These are phyloP conservation scores for Sphagnum contortum DNA, from an alignment of 225 moss, liverwort and hornwort genomes.

Conservation along the genomic window DNA sequence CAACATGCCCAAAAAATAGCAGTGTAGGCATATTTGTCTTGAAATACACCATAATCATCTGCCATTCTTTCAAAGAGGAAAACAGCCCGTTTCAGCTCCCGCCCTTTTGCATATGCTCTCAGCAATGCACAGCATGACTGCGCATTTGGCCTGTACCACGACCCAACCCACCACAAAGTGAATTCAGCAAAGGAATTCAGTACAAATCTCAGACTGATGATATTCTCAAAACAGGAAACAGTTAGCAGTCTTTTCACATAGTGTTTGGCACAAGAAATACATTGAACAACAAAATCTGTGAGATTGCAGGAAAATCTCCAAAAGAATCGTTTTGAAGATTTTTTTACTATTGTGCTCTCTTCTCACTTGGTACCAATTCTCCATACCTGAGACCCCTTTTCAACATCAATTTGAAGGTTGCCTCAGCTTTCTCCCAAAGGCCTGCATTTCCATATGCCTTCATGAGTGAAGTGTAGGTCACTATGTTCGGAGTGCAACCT, in stretches of 20 bases:
- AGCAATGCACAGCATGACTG: slow-evolving; percentile 51
- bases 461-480: slow-evolving; percentile 47
- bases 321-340: too few relatives aligned
- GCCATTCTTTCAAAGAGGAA: slow-evolving; percentile 38
- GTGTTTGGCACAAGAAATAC: too few relatives aligned
- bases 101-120: slow-evolving; percentile 48
- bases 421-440: slow-evolving; percentile 44
- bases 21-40: slow-evolving; percentile 47
- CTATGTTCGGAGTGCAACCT: slow-evolving; percentile 44
- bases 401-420: slow-evolving; percentile 35
- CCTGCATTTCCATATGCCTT: slow-evolving; percentile 47
- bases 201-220: too few relatives aligned
- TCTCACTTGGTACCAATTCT: too few relatives aligned
- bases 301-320: too few relatives aligned
- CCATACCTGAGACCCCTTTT: slow-evolving; percentile 30
- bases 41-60: slow-evolving; percentile 20
- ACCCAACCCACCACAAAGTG: too few relatives aligned
- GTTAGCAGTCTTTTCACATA: too few relatives aligned
- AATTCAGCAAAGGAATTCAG: too few relatives aligned
- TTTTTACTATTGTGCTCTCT: too few relatives aligned
- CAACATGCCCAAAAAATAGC: slow-evolving; percentile 60
- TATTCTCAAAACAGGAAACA: too few relatives aligned
- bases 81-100: slow-evolving; percentile 33
- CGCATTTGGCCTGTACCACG: slow-evolving; percentile 26
- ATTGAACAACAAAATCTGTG: too few relatives aligned